Conservation (phyloP, 495 filamentous ascomycete species). For the Massariosphaeria phaeospora region DNA sequence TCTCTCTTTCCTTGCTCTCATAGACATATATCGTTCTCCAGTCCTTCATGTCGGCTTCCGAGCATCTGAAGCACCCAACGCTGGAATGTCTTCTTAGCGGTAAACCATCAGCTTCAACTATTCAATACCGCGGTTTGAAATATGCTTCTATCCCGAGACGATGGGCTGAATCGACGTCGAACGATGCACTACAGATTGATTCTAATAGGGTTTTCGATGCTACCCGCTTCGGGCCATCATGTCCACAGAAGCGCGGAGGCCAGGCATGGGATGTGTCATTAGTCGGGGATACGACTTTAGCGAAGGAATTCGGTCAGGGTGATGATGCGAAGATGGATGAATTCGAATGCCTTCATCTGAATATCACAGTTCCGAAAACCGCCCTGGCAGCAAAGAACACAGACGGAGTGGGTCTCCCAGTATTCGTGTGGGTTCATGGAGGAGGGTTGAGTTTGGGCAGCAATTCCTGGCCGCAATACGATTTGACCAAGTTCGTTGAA, state of each 20-base stretch:
- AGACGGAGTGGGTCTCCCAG: slow-evolving; percentile 4
- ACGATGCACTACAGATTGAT: neutral
- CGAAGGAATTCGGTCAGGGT: neutral
- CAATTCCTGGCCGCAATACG: slow-evolving; percentile 30
- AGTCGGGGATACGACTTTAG: neutral
- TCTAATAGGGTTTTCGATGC: slow-evolving; percentile 2
- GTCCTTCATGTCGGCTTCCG: neutral
- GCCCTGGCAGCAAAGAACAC: neutral
- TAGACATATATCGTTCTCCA: neutral
- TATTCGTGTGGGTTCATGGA: slow-evolving; percentile 19
- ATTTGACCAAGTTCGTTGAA: slow-evolving; percentile 6
- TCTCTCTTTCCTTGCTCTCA: neutral
- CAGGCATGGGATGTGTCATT: slow-evolving; percentile 23
- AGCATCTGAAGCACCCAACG: slow-evolving; percentile 9
- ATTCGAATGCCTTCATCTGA: slow-evolving; percentile 13
- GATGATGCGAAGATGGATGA: slow-evolving; percentile 12
- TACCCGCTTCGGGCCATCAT: slow-evolving; percentile 19
- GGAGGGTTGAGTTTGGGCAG: slow-evolving; percentile 20
- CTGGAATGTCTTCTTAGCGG: slow-evolving; percentile 12
- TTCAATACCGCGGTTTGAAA: slow-evolving; percentile 22
- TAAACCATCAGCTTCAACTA: slow-evolving; percentile 1
- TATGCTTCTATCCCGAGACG: slow-evolving; percentile 20
- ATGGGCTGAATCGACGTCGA: slow-evolving; percentile 10
- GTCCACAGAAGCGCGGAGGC: slow-evolving; percentile 20
- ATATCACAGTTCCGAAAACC: slow-evolving; percentile 12